Conservation (phyloP, 208 protist species). For the Acanthamoeba rhysodes region DNA sequence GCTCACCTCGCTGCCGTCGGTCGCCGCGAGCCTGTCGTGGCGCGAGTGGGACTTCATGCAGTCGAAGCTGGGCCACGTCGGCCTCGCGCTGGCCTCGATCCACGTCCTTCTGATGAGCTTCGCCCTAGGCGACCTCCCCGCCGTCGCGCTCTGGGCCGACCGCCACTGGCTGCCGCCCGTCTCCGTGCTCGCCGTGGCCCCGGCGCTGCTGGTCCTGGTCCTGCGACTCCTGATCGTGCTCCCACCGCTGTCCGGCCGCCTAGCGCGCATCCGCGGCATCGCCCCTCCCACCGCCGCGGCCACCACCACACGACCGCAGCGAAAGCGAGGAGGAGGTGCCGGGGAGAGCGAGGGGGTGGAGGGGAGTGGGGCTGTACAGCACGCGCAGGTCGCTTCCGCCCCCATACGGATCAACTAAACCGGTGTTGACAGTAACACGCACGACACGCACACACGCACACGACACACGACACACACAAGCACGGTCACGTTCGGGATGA, state of each 20-base stretch:
- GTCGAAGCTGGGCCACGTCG: conserved; percentile 70
- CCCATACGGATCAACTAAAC: too few relatives aligned
- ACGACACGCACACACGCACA: too few relatives aligned
- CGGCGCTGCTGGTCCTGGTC: conserved; percentile 9
- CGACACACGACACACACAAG: too few relatives aligned
- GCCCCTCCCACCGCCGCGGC: not conserved
- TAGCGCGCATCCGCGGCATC: not conserved
- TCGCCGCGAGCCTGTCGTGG: conserved; percentile 53
- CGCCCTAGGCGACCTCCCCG: conserved; percentile 45
- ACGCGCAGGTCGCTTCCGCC: too few relatives aligned
- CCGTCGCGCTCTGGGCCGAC: not conserved
- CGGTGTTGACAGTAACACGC: too few relatives aligned
- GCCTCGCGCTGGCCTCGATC: conserved; percentile 14
- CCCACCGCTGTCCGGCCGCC: not conserved
- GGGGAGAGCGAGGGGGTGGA: too few relatives aligned
- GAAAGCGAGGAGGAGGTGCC: too few relatives aligned
- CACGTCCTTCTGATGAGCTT: conserved; percentile 61
- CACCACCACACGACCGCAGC: too few relatives aligned
- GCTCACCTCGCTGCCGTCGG: conserved; percentile 56
- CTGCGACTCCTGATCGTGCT: not conserved
- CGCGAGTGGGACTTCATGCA: conserved; percentile 72
- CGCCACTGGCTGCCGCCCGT: conserved; percentile 32
- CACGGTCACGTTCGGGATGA: too few relatives aligned
- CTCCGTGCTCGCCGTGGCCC: conserved; percentile 26
- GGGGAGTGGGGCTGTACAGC: too few relatives aligned